Conservation (phyloP, 2,329 filamentous ascomycete genomes). For the Pseudofabraea citricarpa region DNA sequence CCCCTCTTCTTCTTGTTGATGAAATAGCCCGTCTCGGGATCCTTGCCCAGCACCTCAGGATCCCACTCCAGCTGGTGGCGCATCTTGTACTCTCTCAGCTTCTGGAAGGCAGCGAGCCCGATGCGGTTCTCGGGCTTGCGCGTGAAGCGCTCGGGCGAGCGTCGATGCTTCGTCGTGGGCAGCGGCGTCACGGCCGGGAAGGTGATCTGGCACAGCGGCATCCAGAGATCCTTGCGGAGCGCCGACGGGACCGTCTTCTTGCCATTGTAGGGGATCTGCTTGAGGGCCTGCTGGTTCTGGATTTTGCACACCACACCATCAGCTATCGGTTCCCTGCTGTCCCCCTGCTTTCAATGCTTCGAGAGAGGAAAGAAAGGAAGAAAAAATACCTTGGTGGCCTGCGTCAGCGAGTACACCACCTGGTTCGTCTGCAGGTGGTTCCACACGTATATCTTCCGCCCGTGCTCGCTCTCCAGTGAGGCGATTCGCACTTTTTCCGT, state of each 20-base stretch:
- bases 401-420: slow-evolving; percentile 34
- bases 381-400: slow-evolving; percentile 27
- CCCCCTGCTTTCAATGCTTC: background rate
- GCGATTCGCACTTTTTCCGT: background rate
- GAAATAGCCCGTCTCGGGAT: slow-evolving; percentile 10
- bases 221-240: slow-evolving; percentile 65
- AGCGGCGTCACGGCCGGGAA: slow-evolving; percentile 43
- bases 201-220: slow-evolving; percentile 53
- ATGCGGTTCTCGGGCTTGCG: slow-evolving; percentile 24
- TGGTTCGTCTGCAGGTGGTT: slow-evolving; percentile 33
- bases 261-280: slow-evolving; percentile 60
- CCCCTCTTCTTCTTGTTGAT: slow-evolving; percentile 37
- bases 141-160: background rate
- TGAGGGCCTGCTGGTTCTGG: slow-evolving; percentile 42
- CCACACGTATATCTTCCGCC: slow-evolving; percentile 32
- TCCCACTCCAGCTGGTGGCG: slow-evolving; percentile 60
- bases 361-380: background rate
- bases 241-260: slow-evolving; percentile 61
- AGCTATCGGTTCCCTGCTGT: background rate
- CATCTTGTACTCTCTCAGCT: slow-evolving; percentile 58
- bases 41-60: slow-evolving; percentile 34
- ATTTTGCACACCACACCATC: background rate
- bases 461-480: slow-evolving; percentile 22
- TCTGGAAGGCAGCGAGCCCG: slow-evolving; percentile 56
- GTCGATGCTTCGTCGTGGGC: background rate